Percentiles rank a stretch among this genome's conserved stretches.
Conservation (phyloP, 192 early-diverging fungal species). For the Coemansia sp. region DNA sequence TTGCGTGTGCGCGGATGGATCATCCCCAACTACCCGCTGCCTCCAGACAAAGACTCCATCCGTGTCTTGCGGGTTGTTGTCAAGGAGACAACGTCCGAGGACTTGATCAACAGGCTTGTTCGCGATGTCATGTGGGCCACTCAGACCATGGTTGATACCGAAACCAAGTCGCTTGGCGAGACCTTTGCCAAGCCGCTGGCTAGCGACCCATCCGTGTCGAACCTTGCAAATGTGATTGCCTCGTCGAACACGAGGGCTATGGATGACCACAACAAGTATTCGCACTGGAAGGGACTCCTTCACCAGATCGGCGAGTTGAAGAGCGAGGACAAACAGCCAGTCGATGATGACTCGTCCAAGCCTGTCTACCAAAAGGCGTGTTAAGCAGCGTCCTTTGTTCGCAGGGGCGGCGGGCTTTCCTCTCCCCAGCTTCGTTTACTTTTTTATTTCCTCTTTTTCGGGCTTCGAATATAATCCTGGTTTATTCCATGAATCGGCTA, state of each 20-base stretch:
- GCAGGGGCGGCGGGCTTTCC: not conserved
- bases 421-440: not conserved
- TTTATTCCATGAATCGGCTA: not conserved
- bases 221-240: slow-evolving; percentile 30
- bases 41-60: slow-evolving; percentile 47
- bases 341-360: slow-evolving; percentile 20
- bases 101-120: slow-evolving; percentile 55
- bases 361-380: slow-evolving; percentile 38
- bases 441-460: not conserved
- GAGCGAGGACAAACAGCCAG: slow-evolving; percentile 6
- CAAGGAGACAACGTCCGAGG: slow-evolving; percentile 58
- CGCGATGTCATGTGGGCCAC: slow-evolving; percentile 58
- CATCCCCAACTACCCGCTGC: slow-evolving; percentile 74
- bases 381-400: not conserved
- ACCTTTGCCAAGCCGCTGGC: slow-evolving; percentile 36
- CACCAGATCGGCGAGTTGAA: slow-evolving; percentile 38
- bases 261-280: slow-evolving; percentile 15
- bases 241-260: slow-evolving; percentile 12
- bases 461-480: not conserved
- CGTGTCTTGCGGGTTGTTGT: slow-evolving; percentile 70
- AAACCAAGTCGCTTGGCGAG: slow-evolving; percentile 33
- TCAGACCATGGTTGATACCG: slow-evolving; percentile 48
- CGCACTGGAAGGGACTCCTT: slow-evolving; percentile 36
- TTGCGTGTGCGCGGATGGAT: slow-evolving; percentile 73
- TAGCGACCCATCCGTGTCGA: slow-evolving; percentile 21